These are phyloP conservation scores for Colletotrichum coccodes DNA, from an alignment of 2,329 filamentous ascomycete genomes.

Conservation along the genomic window DNA sequence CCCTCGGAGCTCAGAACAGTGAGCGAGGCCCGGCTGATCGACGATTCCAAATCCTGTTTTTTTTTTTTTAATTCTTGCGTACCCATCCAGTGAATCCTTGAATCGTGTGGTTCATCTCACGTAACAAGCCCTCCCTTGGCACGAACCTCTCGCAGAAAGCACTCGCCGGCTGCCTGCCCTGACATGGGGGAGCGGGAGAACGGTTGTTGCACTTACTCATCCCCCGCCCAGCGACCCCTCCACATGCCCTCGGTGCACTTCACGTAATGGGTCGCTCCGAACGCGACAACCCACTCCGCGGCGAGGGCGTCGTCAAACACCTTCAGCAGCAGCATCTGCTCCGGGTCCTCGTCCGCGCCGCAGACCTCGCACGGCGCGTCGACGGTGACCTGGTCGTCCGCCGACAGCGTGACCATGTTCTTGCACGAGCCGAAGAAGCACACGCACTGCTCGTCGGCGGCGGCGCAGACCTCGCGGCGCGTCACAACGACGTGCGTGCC, in stretches of 20 bases:
- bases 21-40: not conserved
- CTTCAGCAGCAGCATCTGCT: conserved; percentile 8
- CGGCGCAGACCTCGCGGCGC: conserved; percentile 9
- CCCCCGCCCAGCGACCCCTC: not conserved
- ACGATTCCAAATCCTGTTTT: not conserved
- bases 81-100: not conserved
- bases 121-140: not conserved
- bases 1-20: conserved; percentile 3
- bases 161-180: not conserved
- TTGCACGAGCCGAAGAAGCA: conserved; percentile 30
- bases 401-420: not conserved
- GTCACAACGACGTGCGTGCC: conserved; percentile 17
- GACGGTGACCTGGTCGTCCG: not conserved
- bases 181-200: no score
- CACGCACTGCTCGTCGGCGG: not conserved
- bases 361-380: conserved; percentile 15
- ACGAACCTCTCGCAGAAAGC: not conserved
- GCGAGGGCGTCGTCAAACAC: conserved; percentile 17
- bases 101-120: not conserved
- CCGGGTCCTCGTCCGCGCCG: conserved; percentile 13
- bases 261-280: not conserved
- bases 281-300: conserved; percentile 1
- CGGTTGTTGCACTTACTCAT: not conserved
- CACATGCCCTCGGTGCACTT: conserved; percentile 18
- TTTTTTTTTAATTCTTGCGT: not conserved